Evolutionary conservation across 2,329 filamentous ascomycete genomes (phyloP).

Genomic region (Fusarium tjaetaba): DNA sequence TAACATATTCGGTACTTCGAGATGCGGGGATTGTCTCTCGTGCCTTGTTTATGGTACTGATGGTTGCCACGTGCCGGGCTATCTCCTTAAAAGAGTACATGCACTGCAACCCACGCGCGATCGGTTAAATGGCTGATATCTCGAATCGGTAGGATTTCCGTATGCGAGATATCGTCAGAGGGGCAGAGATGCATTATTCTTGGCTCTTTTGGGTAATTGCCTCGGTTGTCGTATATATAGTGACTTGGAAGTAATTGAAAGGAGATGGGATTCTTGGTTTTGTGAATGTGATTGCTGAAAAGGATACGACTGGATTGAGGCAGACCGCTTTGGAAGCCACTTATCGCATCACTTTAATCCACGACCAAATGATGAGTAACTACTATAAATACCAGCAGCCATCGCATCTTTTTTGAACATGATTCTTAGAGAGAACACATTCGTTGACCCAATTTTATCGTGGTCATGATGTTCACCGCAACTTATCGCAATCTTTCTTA

Average conservation of each 20-base stretch:
- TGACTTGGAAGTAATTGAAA: not conserved
- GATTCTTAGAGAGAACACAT: rapidly evolving
- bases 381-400: not conserved
- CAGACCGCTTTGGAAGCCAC: not conserved
- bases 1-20: not conserved
- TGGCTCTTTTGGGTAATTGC: not conserved
- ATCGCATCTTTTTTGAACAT: rapidly evolving
- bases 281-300: not conserved
- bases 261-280: too few relatives aligned
- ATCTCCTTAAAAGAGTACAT: not conserved
- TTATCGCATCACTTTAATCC: not conserved
- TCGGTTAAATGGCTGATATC: not conserved
- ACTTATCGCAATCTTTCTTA: not conserved
- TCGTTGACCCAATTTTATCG: not conserved
- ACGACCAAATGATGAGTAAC: not conserved
- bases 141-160: not conserved
- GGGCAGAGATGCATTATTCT: not conserved
- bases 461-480: not conserved
- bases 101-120: not conserved
- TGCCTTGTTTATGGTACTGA: not conserved
- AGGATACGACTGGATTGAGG: not conserved
- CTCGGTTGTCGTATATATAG: not conserved
- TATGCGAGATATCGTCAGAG: not conserved
- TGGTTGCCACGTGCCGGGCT: not conserved
- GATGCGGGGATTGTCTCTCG: not conserved